Evolutionary conservation across 225 moss, liverwort and hornwort genomes (phyloP), one percentile per base, ranked within the genome.

Genomic region (Rhytidiadelphus loreus): DNA sequence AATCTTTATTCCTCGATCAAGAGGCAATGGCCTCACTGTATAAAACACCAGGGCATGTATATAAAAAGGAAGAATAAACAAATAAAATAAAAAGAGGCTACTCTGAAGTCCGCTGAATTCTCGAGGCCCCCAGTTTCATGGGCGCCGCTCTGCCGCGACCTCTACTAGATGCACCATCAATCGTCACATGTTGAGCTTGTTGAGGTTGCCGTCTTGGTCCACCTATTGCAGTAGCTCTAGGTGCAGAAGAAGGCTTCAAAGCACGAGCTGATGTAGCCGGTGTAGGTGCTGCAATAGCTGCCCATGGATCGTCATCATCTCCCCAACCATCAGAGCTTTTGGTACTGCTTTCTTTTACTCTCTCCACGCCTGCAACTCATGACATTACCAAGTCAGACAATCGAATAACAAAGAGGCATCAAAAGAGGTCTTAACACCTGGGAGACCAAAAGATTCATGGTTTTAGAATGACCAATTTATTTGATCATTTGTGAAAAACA

Each of bases 291-390:
- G 96, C 96, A 91, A 98, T 98, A 46, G 98, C 92, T 90, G 98
- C 98, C 98, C 97, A 98, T 50, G 98, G 98, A 83, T 98, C 98
- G 62, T 98, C 98, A 76, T 96, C 93, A 62, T 91, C 93, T 80
- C 72, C 85, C 89, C 93, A 92, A n/a, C 90, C 92, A 60, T 95
- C 76, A n/a, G 88, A 57, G 57, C 39, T 92, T 89, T 92, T 95
- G 35, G 87, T 91, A 53, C 89, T 87, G 79, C 76, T 92, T 85
- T 91, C 93, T 75, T 93, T 93, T 33, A 92, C 90, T 77, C 87
- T 93, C 87, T 94, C 95, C 76, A 93, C 90, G 89, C 85, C 95
- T 98, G 89, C 85, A 85, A 85, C 41, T 79, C 79, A 52, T 17
- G 83, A 30, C 44, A 80, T 78, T 61, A 79, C 52, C 13, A 69